Conservation (phyloP, 2,329 filamentous ascomycete genomes). For the Aspergillus phoenicis region DNA sequence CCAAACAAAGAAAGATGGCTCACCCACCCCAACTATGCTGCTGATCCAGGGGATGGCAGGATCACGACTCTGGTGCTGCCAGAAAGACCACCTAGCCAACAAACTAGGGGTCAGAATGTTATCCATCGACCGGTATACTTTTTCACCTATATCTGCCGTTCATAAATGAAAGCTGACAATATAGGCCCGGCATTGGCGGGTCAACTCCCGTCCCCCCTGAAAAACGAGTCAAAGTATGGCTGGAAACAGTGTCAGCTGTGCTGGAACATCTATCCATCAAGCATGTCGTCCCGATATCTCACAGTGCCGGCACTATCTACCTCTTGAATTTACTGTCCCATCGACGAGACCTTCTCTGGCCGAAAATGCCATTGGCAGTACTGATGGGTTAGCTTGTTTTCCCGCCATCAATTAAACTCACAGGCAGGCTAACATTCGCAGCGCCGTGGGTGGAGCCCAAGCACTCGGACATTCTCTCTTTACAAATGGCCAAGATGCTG, state of each 20-base stretch:
- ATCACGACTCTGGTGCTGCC: neutral
- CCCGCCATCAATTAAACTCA: no score
- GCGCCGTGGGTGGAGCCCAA: conserved; percentile 3
- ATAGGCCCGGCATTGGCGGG: neutral
- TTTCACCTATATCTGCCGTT: neutral
- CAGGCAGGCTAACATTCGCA: neutral
- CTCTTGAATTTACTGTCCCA: neutral
- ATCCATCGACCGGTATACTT: neutral
- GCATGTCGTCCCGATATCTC: conserved; percentile 1
- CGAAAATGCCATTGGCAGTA: neutral
- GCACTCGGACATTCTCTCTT: conserved; percentile 3
- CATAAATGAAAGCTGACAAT: neutral
- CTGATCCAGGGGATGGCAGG: neutral
- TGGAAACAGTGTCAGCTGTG: neutral
- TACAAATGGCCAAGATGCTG: conserved; percentile 4
- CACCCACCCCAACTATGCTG: neutral
- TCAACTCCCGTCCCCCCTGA: neutral
- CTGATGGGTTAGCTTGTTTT: neutral
- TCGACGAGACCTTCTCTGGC: neutral
- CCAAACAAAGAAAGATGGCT: neutral
- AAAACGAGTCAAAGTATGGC: conserved; percentile 1
- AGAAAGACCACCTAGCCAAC: conserved; percentile 1
- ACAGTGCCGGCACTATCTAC: conserved; percentile 5
- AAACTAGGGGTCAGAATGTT: neutral
- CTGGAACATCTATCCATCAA: neutral